These are phyloP conservation scores for Astrocystis sublimbata DNA, from an alignment of 495 filamentous ascomycete genomes.

Conservation along the genomic window DNA sequence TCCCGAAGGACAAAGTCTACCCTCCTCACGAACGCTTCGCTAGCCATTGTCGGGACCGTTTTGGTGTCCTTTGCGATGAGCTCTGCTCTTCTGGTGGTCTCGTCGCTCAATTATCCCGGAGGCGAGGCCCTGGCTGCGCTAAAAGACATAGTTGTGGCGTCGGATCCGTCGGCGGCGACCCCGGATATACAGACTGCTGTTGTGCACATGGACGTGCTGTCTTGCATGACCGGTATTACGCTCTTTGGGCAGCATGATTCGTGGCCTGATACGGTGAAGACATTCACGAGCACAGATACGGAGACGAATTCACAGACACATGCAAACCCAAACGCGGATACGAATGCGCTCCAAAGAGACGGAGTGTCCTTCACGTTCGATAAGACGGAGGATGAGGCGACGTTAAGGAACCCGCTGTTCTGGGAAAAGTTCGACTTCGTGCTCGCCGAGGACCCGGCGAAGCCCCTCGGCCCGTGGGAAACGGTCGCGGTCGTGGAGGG, in stretches of 20 bases:
- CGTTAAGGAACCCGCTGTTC: slow-evolving; percentile 63
- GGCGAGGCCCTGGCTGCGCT: slow-evolving; percentile 66
- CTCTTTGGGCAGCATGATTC: slow-evolving; percentile 66
- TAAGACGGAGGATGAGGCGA: slow-evolving; percentile 61
- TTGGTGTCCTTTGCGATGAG: slow-evolving; percentile 59
- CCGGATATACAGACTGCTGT: slow-evolving; percentile 37
- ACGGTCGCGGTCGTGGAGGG: slow-evolving; percentile 66
- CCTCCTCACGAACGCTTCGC: slow-evolving; percentile 57
- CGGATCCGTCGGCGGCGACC: slow-evolving; percentile 18
- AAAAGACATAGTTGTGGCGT: slow-evolving; percentile 47
- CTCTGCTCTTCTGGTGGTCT: slow-evolving; percentile 65
- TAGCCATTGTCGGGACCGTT: slow-evolving; percentile 58
- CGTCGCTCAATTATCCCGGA: slow-evolving; percentile 86
- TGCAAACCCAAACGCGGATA: no score
- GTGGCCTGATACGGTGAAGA: slow-evolving; percentile 22
- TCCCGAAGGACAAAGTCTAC: slow-evolving; percentile 61
- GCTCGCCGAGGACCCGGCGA: slow-evolving; percentile 66
- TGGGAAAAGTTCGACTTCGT: slow-evolving; percentile 84
- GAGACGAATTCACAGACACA: no score
- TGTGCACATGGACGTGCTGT: slow-evolving; percentile 81
- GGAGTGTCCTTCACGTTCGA: slow-evolving; percentile 48
- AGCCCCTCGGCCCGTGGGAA: slow-evolving; percentile 64
- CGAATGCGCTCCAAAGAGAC: slow-evolving; percentile 13
- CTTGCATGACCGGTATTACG: slow-evolving; percentile 93
- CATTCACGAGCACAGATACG: no score